Conservation (phyloP, 2,329 filamentous ascomycete genomes). For the Plenodomus biglobosus region DNA sequence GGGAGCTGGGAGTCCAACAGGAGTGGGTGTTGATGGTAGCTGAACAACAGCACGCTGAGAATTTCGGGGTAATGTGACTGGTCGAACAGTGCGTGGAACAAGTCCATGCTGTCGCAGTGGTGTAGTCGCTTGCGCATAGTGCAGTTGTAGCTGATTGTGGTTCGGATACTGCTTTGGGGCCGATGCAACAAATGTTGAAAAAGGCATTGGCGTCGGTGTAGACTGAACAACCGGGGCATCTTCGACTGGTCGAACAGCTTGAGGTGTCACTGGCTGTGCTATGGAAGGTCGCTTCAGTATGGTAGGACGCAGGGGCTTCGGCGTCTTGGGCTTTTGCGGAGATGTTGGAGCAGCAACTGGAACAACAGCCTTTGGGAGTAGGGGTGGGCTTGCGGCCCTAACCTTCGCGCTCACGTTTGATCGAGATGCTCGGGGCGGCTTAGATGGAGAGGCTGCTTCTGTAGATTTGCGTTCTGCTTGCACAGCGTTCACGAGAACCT, state of each 20-base stretch:
- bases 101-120: slow-evolving; percentile 16
- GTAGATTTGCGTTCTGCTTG: not conserved
- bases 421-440: slow-evolving; percentile 11
- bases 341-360: slow-evolving; percentile 2
- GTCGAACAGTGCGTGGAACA: slow-evolving; percentile 32
- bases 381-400: slow-evolving; percentile 20
- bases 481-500: not conserved
- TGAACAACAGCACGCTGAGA: slow-evolving; percentile 12
- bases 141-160: not conserved
- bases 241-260: slow-evolving; percentile 2
- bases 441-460: not conserved
- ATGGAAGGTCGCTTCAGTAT: slow-evolving; percentile 11
- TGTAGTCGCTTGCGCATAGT: slow-evolving; percentile 4
- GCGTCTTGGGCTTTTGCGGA: slow-evolving; percentile 17
- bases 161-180: slow-evolving; percentile 7
- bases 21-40: slow-evolving; percentile 16
- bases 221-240: not conserved
- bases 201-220: slow-evolving; percentile 3
- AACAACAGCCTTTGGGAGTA: not conserved
- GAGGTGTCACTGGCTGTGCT: slow-evolving; percentile 10
- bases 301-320: slow-evolving; percentile 10
- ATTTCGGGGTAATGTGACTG: slow-evolving; percentile 18
- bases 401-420: slow-evolving; percentile 37
- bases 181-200: slow-evolving; percentile 12
- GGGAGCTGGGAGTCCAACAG: slow-evolving; percentile 6